Evolutionary conservation across 192 early-diverging fungal genomes (phyloP).

Genomic region (Coemansia sp.): DNA sequence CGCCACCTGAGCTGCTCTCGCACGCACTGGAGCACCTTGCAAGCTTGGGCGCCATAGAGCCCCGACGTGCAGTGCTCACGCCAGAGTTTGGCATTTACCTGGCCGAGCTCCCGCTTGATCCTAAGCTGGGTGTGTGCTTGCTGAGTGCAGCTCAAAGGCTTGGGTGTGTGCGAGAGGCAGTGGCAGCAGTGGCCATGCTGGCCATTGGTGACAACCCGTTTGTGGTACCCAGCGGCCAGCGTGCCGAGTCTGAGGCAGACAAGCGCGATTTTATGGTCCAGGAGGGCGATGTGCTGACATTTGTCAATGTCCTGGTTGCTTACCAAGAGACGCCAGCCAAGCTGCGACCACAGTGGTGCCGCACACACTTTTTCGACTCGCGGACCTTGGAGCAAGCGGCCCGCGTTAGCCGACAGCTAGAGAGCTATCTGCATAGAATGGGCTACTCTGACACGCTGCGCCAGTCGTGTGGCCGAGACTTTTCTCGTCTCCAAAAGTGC

Average conservation of each 20-base stretch:
- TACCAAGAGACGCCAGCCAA: slow-evolving; percentile 83
- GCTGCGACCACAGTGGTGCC: slow-evolving; percentile 77
- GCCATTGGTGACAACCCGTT: slow-evolving; percentile 77
- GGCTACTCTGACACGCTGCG: slow-evolving; percentile 71
- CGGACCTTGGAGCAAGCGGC: slow-evolving; percentile 86
- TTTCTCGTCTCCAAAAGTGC: slow-evolving; percentile 70
- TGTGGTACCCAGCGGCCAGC: slow-evolving; percentile 74
- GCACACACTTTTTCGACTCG: slow-evolving; percentile 70
- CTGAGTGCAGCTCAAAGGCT: slow-evolving; percentile 72
- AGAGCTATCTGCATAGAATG: slow-evolving; percentile 71
- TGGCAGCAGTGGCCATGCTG: slow-evolving; percentile 88
- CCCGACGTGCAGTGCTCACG: slow-evolving; percentile 78
- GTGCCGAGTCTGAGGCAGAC: slow-evolving; percentile 78
- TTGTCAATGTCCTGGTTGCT: slow-evolving; percentile 80
- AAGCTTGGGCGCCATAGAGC: slow-evolving; percentile 80
- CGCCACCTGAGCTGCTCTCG: slow-evolving; percentile 87
- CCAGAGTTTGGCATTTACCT: slow-evolving; percentile 81
- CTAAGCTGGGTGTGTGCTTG: slow-evolving; percentile 78
- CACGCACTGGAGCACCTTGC: slow-evolving; percentile 82
- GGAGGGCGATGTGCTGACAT: slow-evolving; percentile 91
- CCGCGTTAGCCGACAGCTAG: slow-evolving; percentile 85
- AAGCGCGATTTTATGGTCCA: slow-evolving; percentile 86
- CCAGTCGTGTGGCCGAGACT: slow-evolving; percentile 66
- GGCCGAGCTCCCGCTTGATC: slow-evolving; percentile 94
- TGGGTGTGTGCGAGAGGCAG: slow-evolving; percentile 81